Conservation (phyloP, 192 early-diverging fungal species). For the Podila horticola region DNA sequence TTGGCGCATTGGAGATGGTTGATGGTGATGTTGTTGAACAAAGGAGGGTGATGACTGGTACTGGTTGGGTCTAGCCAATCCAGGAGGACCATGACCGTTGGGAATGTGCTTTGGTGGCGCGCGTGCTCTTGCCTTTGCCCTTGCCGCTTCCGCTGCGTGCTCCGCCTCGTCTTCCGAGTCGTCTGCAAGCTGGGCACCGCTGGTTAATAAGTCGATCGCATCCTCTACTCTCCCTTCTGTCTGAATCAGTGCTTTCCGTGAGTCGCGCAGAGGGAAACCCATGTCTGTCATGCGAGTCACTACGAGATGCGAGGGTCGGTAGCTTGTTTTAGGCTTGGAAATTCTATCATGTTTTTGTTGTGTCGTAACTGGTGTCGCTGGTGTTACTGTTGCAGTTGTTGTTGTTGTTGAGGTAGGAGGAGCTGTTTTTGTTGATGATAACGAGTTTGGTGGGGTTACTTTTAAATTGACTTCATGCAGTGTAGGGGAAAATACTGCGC, state of each 20-base stretch:
- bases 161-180: conserved; percentile 50
- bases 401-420: background rate
- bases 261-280: conserved; percentile 47
- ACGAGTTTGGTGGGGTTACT: background rate
- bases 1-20: conserved; percentile 4
- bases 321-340: conserved; percentile 45
- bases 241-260: conserved; percentile 43
- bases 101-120: background rate
- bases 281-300: conserved; percentile 46
- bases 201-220: conserved; percentile 47
- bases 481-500: background rate
- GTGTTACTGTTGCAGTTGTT: background rate
- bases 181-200: conserved; percentile 36
- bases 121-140: conserved; percentile 13
- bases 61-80: background rate
- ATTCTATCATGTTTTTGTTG: conserved; percentile 9
- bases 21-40: background rate
- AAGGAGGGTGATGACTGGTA: background rate
- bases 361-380: background rate
- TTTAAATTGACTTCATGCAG: conserved; percentile 1
- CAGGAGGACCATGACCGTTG: background rate
- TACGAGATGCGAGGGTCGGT: conserved; percentile 47
- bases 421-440: background rate
- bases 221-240: conserved; percentile 44
- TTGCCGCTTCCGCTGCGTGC: conserved; percentile 33